Percentiles rank a stretch among this genome's conserved stretches.
phyloP scores from a whole-genome alignment of 2,329 filamentous ascomycete species.

The Pestalotiopsis sp. region DNA sequence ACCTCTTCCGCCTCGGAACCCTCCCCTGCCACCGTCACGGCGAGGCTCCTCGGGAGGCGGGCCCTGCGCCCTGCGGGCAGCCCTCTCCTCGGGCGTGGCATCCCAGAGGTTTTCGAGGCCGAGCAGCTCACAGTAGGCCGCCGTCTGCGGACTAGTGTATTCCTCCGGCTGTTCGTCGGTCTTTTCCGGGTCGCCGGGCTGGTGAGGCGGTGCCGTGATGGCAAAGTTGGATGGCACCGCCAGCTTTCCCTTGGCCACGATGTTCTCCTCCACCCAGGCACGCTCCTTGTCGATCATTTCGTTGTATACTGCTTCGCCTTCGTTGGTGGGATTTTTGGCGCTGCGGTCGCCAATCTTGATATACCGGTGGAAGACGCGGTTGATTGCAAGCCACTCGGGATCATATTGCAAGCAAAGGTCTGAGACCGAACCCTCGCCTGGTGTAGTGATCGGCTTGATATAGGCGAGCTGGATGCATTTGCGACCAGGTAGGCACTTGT shows the following conservation, averaged over 20 bases:
- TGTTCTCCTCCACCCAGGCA: conserved; percentile 77
- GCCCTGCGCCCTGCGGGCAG: conserved; percentile 55
- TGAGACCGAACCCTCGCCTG: conserved; percentile 12
- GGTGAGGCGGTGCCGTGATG: conserved; percentile 72
- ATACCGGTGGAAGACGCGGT: conserved; percentile 71
- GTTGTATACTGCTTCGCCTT: conserved; percentile 68
- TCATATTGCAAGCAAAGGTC: conserved; percentile 73
- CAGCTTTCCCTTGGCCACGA: conserved; percentile 64
- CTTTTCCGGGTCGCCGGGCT: conserved; percentile 54
- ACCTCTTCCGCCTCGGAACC: conserved; percentile 25
- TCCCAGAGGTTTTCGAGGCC: conserved; percentile 76
- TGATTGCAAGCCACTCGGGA: conserved; percentile 93
- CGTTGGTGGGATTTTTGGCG: conserved; percentile 55
- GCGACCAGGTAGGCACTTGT: conserved; percentile 81
- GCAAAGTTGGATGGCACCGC: conserved; percentile 77
- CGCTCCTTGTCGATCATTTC: conserved; percentile 68
- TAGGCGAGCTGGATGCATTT: conserved; percentile 81
- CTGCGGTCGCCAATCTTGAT: conserved; percentile 63
- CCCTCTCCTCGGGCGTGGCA: conserved; percentile 69
- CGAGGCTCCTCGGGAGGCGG: conserved; percentile 44
- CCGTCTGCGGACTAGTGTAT: conserved; percentile 85
- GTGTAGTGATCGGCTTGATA: conserved; percentile 45
- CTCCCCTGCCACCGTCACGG: conserved; percentile 14
- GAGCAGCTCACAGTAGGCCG: conserved; percentile 76
- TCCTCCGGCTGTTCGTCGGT: conserved; percentile 69